A percentile compares a stretch with the other conserved stretches of the same genome.
These are phyloP conservation scores for Pseudozyma thailandica DNA, from an alignment of 1,284 basidiomycete species.

Conservation along the genomic window DNA sequence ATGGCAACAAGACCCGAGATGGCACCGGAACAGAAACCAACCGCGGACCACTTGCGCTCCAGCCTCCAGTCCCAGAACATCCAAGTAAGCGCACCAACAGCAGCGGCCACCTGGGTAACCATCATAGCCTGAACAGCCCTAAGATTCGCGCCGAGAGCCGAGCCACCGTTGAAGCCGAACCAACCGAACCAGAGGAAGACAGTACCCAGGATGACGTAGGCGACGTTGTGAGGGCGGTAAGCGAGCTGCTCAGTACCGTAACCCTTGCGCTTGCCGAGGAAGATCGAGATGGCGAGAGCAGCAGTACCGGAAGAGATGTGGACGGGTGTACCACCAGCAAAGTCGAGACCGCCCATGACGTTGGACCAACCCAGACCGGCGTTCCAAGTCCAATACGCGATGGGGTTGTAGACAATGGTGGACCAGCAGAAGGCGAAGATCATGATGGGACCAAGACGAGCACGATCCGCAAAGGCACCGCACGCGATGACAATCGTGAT, in stretches of 20 bases:
- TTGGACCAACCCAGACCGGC: constrained; percentile 63
- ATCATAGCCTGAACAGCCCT: constrained; percentile 69
- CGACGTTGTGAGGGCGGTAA: constrained; percentile 68
- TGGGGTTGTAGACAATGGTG: constrained; percentile 81
- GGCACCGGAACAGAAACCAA: constrained; percentile 96
- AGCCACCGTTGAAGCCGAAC: constrained; percentile 68
- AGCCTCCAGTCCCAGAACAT: constrained; percentile 63
- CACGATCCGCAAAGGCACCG: constrained; percentile 91
- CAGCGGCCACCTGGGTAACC: constrained; percentile 77
- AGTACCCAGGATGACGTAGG: constrained; percentile 69
- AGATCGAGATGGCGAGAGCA: constrained; percentile 66
- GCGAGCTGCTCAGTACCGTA: constrained; percentile 69
- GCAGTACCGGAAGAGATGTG: constrained; percentile 69
- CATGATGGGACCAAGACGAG: constrained; percentile 84
- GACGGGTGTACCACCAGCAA: constrained; percentile 69
- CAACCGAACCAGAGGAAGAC: constrained; percentile 69
- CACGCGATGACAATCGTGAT: constrained; percentile 78
- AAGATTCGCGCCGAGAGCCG: constrained; percentile 69
- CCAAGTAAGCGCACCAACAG: constrained; percentile 71
- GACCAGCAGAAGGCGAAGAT: constrained; percentile 88
- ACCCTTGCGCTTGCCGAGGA: constrained; percentile 69
- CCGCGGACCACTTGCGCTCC: constrained; percentile 71
- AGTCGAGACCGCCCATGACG: constrained; percentile 69
- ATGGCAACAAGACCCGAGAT: constrained; percentile 84
- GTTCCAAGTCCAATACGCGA: constrained; percentile 68